Conservation (phyloP, 2,329 filamentous ascomycete genomes). For the Fusarium sp. region DNA sequence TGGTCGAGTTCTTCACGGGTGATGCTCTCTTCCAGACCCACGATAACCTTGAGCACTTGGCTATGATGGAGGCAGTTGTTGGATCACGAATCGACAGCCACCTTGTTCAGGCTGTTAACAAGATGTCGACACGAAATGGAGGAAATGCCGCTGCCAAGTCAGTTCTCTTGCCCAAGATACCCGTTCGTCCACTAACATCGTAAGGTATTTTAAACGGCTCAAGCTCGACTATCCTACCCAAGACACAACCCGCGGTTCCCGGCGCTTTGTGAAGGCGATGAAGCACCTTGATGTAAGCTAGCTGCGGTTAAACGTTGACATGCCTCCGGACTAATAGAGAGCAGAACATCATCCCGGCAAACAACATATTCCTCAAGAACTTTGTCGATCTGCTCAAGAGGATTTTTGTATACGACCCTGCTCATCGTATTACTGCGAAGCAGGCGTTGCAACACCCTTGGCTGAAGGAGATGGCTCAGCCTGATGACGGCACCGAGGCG, state of each 20-base stretch:
- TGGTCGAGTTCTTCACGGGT: conserved; percentile 78
- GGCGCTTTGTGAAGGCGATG: conserved; percentile 78
- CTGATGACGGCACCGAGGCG: conserved; percentile 75
- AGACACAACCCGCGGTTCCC: conserved; percentile 72
- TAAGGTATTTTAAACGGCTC: conserved; percentile 73
- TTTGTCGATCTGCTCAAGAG: conserved; percentile 73
- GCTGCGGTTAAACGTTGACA: too few relatives aligned
- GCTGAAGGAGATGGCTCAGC: conserved; percentile 72
- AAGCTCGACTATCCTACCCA: conserved; percentile 72
- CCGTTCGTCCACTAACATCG: conserved; percentile 41
- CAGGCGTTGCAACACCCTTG: conserved; percentile 74
- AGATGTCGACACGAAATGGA: conserved; percentile 66
- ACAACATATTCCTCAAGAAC: conserved; percentile 67
- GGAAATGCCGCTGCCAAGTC: conserved; percentile 74
- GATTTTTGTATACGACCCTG: conserved; percentile 76
- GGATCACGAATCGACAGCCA: conserved; percentile 67
- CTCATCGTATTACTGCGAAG: conserved; percentile 73
- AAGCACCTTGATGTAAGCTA: conserved; percentile 69
- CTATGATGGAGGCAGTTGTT: conserved; percentile 80
- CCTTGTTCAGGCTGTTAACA: conserved; percentile 62
- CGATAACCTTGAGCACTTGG: conserved; percentile 76
- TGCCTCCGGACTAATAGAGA: conserved; percentile 9
- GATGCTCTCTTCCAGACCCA: conserved; percentile 79
- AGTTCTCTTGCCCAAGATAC: conserved; percentile 34
- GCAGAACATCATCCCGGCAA: conserved; percentile 73